Percentiles rank a stretch among this genome's conserved stretches.
Conservation (phyloP, 345 rosid species). For the Iberis pinnata region DNA sequence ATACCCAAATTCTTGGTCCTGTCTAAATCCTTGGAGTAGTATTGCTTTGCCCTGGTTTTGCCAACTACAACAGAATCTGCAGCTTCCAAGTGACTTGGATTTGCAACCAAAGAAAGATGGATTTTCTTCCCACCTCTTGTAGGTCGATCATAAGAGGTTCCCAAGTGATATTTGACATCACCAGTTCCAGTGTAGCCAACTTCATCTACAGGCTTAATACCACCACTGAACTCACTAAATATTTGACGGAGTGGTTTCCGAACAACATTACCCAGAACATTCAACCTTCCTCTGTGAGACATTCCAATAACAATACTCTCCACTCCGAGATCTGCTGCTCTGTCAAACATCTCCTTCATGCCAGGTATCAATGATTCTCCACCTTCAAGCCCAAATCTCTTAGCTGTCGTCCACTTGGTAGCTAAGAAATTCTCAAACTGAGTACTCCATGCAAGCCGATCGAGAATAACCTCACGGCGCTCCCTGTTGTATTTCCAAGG, state of each 20-base stretch:
- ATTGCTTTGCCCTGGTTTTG: conserved; percentile 79
- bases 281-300: conserved; percentile 79
- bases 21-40: conserved; percentile 60
- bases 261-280: conserved; percentile 77
- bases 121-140: conserved; percentile 80
- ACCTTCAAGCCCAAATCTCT: conserved; percentile 85
- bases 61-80: conserved; percentile 82
- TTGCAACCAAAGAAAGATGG: conserved; percentile 79
- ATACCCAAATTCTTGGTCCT: conserved; percentile 73
- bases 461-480: conserved; percentile 71
- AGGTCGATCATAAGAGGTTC: conserved; percentile 83
- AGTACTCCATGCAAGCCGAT: conserved; percentile 74
- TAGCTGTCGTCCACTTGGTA: conserved; percentile 78
- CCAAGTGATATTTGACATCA: conserved; percentile 85
- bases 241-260: conserved; percentile 72
- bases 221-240: conserved; percentile 77
- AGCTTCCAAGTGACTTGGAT: conserved; percentile 91
- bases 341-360: conserved; percentile 89
- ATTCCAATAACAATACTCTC: conserved; percentile 83
- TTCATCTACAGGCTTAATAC: conserved; percentile 76
- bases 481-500: conserved; percentile 59
- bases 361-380: conserved; percentile 84
- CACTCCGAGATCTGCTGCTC: conserved; percentile 72
- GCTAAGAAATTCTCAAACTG: conserved; percentile 86
- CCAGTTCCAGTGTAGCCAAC: conserved; percentile 88